Conservation (phyloP, 2,329 filamentous ascomycete genomes). For the Fusarium sp. region DNA sequence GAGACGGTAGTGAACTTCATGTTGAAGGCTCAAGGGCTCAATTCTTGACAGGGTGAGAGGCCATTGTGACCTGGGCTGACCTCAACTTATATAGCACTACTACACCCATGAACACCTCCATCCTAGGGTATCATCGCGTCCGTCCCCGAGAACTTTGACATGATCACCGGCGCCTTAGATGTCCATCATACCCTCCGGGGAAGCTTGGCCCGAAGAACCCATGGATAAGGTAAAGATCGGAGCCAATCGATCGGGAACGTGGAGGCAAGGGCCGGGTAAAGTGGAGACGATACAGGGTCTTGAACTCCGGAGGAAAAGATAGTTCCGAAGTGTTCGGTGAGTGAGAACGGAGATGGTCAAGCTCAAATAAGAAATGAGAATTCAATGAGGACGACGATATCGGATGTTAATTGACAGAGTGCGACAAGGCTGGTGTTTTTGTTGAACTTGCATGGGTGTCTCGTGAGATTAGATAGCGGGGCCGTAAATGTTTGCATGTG, state of each 20-base stretch:
- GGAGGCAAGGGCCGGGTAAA: constrained; percentile 35
- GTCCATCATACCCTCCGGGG: constrained; percentile 19
- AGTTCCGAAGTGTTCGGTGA: constrained; percentile 34
- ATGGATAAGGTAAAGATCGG: constrained; percentile 23
- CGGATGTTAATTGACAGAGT: background rate
- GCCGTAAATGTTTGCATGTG: constrained; percentile 5
- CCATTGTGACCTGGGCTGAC: background rate
- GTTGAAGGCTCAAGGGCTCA: constrained; percentile 2
- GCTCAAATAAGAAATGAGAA: background rate
- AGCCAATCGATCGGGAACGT: constrained; percentile 53
- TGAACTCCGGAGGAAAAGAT: background rate
- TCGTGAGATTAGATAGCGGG: constrained; percentile 15
- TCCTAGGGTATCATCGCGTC: constrained; percentile 29
- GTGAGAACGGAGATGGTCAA: constrained; percentile 16
- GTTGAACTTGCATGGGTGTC: constrained; percentile 15
- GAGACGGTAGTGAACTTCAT: constrained; percentile 55
- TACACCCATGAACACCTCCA: background rate
- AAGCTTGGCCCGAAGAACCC: constrained; percentile 33
- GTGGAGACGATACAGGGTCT: constrained; percentile 31
- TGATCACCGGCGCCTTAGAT: background rate
- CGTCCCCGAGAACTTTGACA: constrained; percentile 13
- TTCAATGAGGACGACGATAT: background rate
- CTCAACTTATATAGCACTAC: constrained; percentile 26
- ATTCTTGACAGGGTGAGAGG: background rate
- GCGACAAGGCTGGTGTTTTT: background rate